Percentiles rank a stretch among this genome's conserved stretches.
phyloP scores from a whole-genome alignment of 176 grass and related monocot species.

The Avena atlantica region DNA sequence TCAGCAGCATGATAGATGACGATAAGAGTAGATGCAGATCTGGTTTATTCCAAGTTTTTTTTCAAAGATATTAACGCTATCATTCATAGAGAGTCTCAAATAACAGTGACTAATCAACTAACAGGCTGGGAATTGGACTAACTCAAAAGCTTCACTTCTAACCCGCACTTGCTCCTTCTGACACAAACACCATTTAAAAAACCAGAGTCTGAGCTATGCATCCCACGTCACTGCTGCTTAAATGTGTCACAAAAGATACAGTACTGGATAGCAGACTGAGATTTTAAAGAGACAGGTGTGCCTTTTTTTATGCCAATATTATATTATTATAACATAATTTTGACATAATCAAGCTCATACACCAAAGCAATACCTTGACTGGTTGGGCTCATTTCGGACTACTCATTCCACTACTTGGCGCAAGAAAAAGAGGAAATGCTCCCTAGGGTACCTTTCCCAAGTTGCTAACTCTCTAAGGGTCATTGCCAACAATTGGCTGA shows the following conservation, averaged over 20 bases:
- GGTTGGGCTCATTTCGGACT: neutral
- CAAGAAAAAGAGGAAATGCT: neutral
- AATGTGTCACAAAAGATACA: neutral
- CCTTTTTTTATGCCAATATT: neutral
- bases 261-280: neutral
- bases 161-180: neutral
- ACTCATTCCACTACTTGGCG: neutral
- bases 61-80: neutral
- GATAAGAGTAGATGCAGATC: neutral
- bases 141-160: neutral
- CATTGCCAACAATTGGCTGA: neutral
- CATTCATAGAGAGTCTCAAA: neutral
- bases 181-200: neutral
- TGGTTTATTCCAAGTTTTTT: neutral
- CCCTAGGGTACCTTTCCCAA: neutral
- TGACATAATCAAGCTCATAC: neutral
- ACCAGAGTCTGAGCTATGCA: neutral
- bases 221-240: neutral
- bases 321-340: neutral
- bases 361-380: neutral
- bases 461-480: neutral
- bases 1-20: neutral
- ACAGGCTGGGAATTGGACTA: neutral
- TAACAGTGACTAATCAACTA: neutral
- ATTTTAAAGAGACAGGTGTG: neutral